phyloP scores from a whole-genome alignment of 2,329 filamentous ascomycete species.

The Karstenula rhodostoma region DNA sequence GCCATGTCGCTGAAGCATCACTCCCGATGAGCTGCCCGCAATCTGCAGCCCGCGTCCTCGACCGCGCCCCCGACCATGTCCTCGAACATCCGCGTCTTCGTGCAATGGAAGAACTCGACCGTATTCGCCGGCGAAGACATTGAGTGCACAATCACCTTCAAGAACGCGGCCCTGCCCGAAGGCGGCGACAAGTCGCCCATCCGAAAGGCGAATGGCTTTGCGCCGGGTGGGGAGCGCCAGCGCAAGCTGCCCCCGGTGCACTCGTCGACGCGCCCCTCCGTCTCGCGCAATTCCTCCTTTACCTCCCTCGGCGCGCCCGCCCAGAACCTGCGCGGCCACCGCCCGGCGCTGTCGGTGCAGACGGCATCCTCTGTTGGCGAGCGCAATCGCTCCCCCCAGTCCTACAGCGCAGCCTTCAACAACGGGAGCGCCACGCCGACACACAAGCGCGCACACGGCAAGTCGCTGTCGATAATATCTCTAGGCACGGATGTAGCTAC shows the following conservation, averaged over 20 bases:
- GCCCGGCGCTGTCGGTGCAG: constrained; percentile 71
- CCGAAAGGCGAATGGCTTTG: constrained; percentile 48
- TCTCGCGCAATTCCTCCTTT: constrained; percentile 48
- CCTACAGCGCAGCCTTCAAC: constrained; percentile 31
- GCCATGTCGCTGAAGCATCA: constrained; percentile 38
- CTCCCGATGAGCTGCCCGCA: constrained; percentile 43
- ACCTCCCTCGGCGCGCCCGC: constrained; percentile 39
- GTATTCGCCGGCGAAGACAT: constrained; percentile 97
- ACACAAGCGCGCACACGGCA: constrained; percentile 53
- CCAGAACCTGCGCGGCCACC: constrained; percentile 64
- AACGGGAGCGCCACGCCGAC: constrained; percentile 32
- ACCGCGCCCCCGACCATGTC: constrained; percentile 44
- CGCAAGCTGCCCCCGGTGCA: constrained; percentile 49
- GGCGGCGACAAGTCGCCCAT: constrained; percentile 42
- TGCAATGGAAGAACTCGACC: constrained; percentile 91
- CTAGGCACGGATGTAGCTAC: constrained; percentile 54
- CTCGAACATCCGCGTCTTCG: constrained; percentile 88
- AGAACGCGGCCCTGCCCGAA: constrained; percentile 73
- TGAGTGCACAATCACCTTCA: constrained; percentile 95
- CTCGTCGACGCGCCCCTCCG: constrained; percentile 45
- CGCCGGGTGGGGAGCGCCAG: constrained; percentile 46
- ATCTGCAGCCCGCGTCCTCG: constrained; percentile 37
- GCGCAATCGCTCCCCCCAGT: constrained; percentile 32
- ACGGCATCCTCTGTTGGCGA: constrained; percentile 47
- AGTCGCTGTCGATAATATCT: constrained; percentile 60